Evolutionary conservation across 108 stramenopile species (phyloP).

Genomic region (Cyclostephanos invisitatus): DNA sequence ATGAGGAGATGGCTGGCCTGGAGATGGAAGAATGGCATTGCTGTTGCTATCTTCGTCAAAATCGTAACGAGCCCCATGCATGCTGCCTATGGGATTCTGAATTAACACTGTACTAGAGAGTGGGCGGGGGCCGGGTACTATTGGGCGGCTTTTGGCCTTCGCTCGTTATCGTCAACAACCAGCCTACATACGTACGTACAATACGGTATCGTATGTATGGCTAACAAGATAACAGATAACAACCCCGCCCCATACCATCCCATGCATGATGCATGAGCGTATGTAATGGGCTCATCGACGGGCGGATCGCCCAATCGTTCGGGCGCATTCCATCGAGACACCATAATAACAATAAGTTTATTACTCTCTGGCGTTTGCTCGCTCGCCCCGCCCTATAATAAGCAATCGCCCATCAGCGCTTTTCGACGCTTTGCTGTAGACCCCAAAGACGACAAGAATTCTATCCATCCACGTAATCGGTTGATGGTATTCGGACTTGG

Average conservation of each 20-base stretch:
- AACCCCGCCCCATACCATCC: too few relatives aligned
- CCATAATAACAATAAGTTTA: too few relatives aligned
- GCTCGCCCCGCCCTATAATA: background rate
- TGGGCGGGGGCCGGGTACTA: too few relatives aligned
- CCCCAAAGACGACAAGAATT: background rate
- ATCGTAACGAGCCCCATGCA: background rate
- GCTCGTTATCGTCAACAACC: too few relatives aligned
- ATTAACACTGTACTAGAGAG: background rate
- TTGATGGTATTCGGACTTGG: slow-evolving; percentile 39
- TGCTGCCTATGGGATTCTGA: background rate
- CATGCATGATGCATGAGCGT: too few relatives aligned
- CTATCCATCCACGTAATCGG: background rate
- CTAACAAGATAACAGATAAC: too few relatives aligned
- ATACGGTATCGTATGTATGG: too few relatives aligned
- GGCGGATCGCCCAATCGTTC: too few relatives aligned
- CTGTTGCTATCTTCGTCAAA: background rate
- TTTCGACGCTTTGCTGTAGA: slow-evolving; percentile 1
- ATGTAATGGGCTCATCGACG: too few relatives aligned
- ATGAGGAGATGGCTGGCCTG: slow-evolving; percentile 21
- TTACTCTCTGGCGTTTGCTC: background rate
- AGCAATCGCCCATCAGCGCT: background rate
- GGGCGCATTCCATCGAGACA: too few relatives aligned
- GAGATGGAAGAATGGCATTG: slow-evolving; percentile 2
- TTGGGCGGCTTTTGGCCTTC: too few relatives aligned
- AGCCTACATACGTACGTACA: too few relatives aligned